These are phyloP conservation scores for Saprolegnia parasitica DNA, from an alignment of 352 stramenopile genomes.

Conservation along the genomic window DNA sequence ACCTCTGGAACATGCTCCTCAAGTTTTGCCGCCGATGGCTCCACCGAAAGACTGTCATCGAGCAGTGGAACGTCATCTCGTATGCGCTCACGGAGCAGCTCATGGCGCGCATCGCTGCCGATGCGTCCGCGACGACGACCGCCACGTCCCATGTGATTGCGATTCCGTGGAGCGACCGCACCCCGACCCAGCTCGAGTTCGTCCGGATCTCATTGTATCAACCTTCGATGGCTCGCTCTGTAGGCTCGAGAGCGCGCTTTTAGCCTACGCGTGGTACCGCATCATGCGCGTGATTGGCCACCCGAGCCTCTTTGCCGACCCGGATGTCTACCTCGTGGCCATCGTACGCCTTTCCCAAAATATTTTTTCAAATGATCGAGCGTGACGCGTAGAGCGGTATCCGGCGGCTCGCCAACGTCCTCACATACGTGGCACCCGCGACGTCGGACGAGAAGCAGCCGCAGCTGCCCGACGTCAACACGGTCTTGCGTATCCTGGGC, in stretches of 20 bases:
- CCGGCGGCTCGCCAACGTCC: constrained; percentile 67
- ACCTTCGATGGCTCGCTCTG: not conserved
- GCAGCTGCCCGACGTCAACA: constrained; percentile 70
- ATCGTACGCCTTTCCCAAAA: constrained; percentile 40
- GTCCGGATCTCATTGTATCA: constrained; percentile 3
- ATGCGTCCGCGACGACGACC: constrained; percentile 43
- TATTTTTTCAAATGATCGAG: not conserved
- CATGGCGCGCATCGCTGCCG: constrained; percentile 52
- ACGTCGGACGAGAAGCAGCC: constrained; percentile 35
- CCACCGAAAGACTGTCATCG: constrained; percentile 77
- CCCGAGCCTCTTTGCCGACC: constrained; percentile 70
- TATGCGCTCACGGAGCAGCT: constrained; percentile 67
- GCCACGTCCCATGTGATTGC: constrained; percentile 60
- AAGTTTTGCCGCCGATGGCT: constrained; percentile 86
- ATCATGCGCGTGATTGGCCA: constrained; percentile 78
- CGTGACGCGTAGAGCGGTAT: constrained; percentile 55
- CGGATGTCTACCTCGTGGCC: constrained; percentile 76
- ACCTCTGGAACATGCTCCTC: constrained; percentile 73
- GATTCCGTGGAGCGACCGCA: constrained; percentile 67
- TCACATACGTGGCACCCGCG: constrained; percentile 53
- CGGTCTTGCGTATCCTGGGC: constrained; percentile 67
- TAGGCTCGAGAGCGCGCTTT: constrained; percentile 57
- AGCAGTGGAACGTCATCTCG: constrained; percentile 80
- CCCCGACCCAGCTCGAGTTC: constrained; percentile 59
- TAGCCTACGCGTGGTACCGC: constrained; percentile 82